A percentile compares a stretch with the other conserved stretches of the same genome.
phyloP scores from a whole-genome alignment of 179 eudicot species.

The Beta lomatogona region DNA sequence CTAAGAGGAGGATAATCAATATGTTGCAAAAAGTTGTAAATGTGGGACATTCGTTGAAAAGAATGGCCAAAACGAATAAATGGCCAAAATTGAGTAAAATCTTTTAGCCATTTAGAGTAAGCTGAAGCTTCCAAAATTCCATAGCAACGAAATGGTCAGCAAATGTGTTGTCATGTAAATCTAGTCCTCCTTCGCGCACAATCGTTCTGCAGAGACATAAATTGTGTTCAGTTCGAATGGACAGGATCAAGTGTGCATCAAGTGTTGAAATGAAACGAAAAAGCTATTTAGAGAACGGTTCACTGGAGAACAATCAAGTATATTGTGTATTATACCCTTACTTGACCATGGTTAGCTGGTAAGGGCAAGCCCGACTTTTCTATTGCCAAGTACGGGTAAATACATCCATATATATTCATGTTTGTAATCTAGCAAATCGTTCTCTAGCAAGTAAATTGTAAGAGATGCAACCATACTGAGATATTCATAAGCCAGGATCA shows the following conservation, averaged over 20 bases:
- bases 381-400: no score
- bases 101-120: conserved; percentile 6
- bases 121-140: conserved; percentile 5
- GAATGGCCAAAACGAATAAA: conserved; percentile 10
- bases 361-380: no score
- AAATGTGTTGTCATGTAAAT: conserved; percentile 13
- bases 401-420: no score
- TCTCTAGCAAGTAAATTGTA: background rate
- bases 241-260: background rate
- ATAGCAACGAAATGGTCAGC: conserved; percentile 8
- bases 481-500: conserved; percentile 94
- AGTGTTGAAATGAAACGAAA: no score
- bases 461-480: conserved; percentile 57
- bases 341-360: no score
- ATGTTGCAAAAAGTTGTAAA: conserved; percentile 12
- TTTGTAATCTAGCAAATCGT: no score
- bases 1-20: background rate
- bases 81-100: conserved; percentile 14
- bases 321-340: no score
- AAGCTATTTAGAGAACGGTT: no score
- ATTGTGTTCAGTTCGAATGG: background rate
- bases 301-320: no score
- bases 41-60: background rate
- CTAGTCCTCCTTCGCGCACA: conserved; percentile 36
- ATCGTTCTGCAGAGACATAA: conserved; percentile 31